Conservation (phyloP, 139 green algal species). For the Tetraselmis chui region DNA sequence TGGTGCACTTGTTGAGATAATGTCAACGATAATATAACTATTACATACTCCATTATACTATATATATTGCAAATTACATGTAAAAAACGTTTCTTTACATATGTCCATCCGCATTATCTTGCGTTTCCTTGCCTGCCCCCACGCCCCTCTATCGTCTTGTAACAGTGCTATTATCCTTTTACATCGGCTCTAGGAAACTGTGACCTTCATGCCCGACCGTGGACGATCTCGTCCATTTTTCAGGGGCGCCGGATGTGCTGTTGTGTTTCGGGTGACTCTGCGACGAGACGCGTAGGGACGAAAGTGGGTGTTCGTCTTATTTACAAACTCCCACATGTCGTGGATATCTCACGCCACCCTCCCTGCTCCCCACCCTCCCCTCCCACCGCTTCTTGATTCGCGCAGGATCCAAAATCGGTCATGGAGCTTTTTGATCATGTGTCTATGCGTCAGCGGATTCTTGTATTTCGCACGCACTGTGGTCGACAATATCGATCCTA, state of each 20-base stretch:
- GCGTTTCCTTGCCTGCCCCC: too few species aligned
- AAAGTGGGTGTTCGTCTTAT: too few species aligned
- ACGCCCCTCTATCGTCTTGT: too few species aligned
- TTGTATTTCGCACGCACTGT: neutral
- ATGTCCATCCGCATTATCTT: too few species aligned
- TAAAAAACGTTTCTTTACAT: too few species aligned
- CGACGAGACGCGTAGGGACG: neutral
- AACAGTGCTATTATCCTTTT: too few species aligned
- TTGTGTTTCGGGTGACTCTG: neutral
- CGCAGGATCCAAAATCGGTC: neutral
- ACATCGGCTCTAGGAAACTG: too few species aligned
- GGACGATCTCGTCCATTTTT: neutral
- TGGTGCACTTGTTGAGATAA: too few species aligned
- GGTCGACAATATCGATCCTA: neutral
- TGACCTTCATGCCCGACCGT: neutral
- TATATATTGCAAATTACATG: too few species aligned
- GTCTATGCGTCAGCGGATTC: neutral
- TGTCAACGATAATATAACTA: too few species aligned
- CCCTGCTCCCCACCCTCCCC: neutral
- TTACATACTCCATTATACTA: too few species aligned
- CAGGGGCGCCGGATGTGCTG: neutral
- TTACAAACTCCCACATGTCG: neutral
- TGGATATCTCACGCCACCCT: neutral
- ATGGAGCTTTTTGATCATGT: neutral
- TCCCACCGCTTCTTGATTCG: neutral